These are phyloP conservation scores for Talaromyces wortmannii DNA, from an alignment of 495 filamentous ascomycete species.

Conservation along the genomic window DNA sequence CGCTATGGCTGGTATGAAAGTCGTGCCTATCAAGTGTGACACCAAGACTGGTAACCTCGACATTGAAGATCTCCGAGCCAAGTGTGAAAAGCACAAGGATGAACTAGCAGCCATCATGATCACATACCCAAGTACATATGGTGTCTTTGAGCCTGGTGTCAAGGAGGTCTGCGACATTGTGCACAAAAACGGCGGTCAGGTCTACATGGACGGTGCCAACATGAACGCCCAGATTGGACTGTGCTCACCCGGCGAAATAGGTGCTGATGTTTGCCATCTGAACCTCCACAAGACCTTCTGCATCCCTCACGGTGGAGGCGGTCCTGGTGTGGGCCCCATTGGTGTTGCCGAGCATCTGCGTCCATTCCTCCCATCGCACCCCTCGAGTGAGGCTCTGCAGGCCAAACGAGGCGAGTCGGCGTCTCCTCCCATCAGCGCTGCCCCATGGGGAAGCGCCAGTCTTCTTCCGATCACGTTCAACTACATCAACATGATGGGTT, in stretches of 20 bases:
- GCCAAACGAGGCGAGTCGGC: constrained; percentile 51
- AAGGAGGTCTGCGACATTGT: constrained; percentile 83
- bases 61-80: constrained; percentile 74
- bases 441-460: constrained; percentile 85
- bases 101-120: constrained; percentile 96
- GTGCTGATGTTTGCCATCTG: constrained; percentile 95
- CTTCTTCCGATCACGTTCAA: constrained; percentile 97
- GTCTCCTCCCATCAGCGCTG: constrained; percentile 69
- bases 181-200: constrained; percentile 84
- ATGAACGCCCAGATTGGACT: constrained; percentile 99
- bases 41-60: constrained; percentile 85
- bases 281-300: constrained; percentile 99
- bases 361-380: constrained; percentile 73
- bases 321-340: constrained; percentile 92
- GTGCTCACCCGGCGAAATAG: constrained; percentile 94
- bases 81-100: constrained; percentile 80
- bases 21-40: constrained; percentile 91
- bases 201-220: constrained; percentile 99
- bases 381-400: constrained; percentile 44
- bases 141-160: constrained; percentile 89
- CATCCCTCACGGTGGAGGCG: constrained; percentile 95
- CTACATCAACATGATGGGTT: constrained; percentile 97
- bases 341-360: constrained; percentile 80
- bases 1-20: constrained; percentile 96
- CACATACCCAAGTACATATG: constrained; percentile 96